Base-by-base conservation (phyloP, 169 alveolate species). In the Plasmodium cynomolgi region DNA sequence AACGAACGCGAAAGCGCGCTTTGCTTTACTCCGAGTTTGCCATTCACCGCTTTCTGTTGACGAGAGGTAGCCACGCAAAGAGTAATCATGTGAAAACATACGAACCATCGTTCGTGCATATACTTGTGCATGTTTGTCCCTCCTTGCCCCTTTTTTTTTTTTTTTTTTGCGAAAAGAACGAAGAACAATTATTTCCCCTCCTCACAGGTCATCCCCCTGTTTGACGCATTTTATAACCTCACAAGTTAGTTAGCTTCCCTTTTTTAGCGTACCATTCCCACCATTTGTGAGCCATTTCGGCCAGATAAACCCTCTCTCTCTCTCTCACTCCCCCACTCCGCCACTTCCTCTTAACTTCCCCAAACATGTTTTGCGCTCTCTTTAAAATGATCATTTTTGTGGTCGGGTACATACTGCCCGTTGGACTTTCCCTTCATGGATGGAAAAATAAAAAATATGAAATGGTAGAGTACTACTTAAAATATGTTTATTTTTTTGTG, bases 381-480 rank as follows among this genome's bases (percentile, higher is more conserved):
- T 73, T 73, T 20, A 72, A 84, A 7, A 3, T 62, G 37, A n/a
- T 84, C n/a, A 74, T 84, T 15, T 74, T 84, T 50, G 23, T 84
- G 37, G 58, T 74, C 23, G 93, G 84, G n/a, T 62, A 84, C 26
- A 3, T 84, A 31, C 39, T 84, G 3, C 93, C 93, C 20, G 62
- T 73, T 26, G 84, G 80, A 74, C 47, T 84, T 13, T 73, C 93
- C 7, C 47, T 84, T 29, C 93, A 84, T 33, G 93, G 93, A 23
- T 74, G 84, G 93, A 84, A 84, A 15, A 72, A 84, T 62, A 84
- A 84, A 26, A 84, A 75, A 50, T 84, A 84, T 41, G 92, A 84
- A 23, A 84, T 84, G 74, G 73, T 84, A 26, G 92, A 84, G n/a
- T 84, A 84, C 56, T 84, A 41, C 72, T 72, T 84, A 33, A 84